Conservation (phyloP, 2,329 filamentous ascomycete genomes). For the Elsinoe batatas region DNA sequence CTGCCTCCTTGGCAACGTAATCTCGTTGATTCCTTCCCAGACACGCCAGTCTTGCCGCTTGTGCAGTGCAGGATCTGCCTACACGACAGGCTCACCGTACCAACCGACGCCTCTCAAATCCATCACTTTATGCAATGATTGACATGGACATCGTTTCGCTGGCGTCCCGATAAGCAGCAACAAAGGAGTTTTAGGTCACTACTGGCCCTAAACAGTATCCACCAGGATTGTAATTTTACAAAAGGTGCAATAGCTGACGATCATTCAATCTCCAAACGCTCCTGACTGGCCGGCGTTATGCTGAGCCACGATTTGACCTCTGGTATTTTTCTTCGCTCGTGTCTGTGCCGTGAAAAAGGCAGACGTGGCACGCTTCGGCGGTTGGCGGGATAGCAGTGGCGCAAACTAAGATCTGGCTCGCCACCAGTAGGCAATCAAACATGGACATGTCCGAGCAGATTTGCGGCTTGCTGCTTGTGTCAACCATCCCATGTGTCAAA, state of each 20-base stretch:
- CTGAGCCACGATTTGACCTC: constrained; percentile 4
- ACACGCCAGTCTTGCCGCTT: not conserved
- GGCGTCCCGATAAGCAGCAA: not conserved
- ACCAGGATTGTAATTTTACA: constrained; percentile 4
- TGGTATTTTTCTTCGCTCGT: not conserved
- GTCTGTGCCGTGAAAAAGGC: not conserved
- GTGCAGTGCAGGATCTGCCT: not conserved
- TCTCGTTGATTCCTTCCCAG: constrained; percentile 7
- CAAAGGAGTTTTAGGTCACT: constrained; percentile 1
- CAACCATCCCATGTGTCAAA: constrained; percentile 3
- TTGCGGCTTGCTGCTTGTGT: constrained; percentile 10
- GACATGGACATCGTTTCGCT: not conserved
- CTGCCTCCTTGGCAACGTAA: constrained; percentile 13
- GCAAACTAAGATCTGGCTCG: constrained; percentile 9
- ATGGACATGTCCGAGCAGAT: constrained; percentile 5
- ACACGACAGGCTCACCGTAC: not conserved
- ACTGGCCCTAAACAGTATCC: not conserved
- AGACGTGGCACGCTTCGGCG: constrained; percentile 9
- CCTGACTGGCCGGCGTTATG: not conserved
- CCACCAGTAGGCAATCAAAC: not conserved
- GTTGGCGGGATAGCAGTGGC: constrained; percentile 5
- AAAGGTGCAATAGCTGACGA: constrained; percentile 2
- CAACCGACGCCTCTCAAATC: not conserved
- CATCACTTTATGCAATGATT: not conserved
- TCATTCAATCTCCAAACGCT: not conserved